Conservation (phyloP, 441 rosid genomes). For the Euphorbia schlechtendalii region DNA sequence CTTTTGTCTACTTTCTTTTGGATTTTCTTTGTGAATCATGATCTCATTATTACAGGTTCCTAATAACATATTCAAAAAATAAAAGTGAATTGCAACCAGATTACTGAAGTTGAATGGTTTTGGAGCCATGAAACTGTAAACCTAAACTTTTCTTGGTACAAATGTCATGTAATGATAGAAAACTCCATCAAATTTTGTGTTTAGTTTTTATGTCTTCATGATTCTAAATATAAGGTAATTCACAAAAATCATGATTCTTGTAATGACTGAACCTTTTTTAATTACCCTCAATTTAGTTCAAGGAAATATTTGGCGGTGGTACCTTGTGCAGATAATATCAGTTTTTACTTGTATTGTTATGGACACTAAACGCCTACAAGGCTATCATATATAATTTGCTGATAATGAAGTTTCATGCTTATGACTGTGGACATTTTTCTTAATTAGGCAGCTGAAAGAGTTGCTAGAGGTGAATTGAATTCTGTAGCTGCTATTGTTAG, state of each 20-base stretch:
- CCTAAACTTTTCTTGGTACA: neutral
- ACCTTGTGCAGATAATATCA: neutral
- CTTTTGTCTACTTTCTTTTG: neutral
- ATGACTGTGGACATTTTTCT: neutral
- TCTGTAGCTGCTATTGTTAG: conserved; percentile 81
- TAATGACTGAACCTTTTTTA: neutral
- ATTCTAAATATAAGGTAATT: neutral
- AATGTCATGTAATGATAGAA: neutral
- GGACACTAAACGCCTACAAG: too few relatives aligned
- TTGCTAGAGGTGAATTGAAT: conserved; percentile 71
- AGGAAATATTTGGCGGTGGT: neutral
- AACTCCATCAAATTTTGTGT: neutral
- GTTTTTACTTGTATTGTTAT: neutral
- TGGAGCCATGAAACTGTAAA: neutral
- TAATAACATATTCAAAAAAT: neutral
- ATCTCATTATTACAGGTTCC: neutral
- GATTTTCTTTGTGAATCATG: neutral
- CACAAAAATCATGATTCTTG: neutral
- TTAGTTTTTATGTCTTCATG: neutral
- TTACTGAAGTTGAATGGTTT: neutral
- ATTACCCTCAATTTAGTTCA: neutral
- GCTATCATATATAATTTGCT: neutral
- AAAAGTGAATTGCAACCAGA: neutral
- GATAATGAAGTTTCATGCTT: neutral
- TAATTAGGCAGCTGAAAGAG: conserved; percentile 62